Evolutionary conservation across 208 protist species (phyloP), one percentile per base, ranked within the genome.

Genomic region (Trypanosoma melophagium): DNA sequence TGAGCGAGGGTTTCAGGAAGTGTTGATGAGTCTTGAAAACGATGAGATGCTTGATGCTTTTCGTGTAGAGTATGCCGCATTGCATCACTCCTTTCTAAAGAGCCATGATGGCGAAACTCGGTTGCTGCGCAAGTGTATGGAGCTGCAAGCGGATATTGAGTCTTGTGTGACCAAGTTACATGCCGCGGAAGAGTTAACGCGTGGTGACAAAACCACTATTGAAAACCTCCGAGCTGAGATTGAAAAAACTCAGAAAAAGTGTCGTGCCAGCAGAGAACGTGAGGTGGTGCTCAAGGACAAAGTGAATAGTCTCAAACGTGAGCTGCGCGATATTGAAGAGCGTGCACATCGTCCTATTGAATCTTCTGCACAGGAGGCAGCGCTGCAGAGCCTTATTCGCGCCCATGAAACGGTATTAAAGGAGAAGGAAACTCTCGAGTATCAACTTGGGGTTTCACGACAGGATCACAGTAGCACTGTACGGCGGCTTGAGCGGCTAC

Each of bases 81-180:
- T 99, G 10, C 97, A 99, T 69, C 77, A 92, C 61, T 97, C 97
- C 13, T 86, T 99, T 21, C 82, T 98, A 41, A 97, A 98, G 79
- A 98, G 94, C 53, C 97, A 99, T 77, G 97, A 99, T 70, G 97
- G 88, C 51, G 98, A 99, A 77, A 97, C 98, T 70, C 83, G 96
- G 24, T 77, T 99, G 41, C 90, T 99, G 44, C 89, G 96, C 53
- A 98, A 98, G 78, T 98, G 97, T 70, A 44, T 83, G 0, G 94
- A 98, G 60, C 81, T 99, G 14, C 98, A 98, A 74, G 71, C 72
- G 16, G 95, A 99, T 69, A 98, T 99, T 61, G 77, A 98, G 19
- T 81, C 93, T 0, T 99, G 98, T 61, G 80, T 92, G 3, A 71
- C 88, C 16, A 99, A 99, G 82, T 90, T 98, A 21, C 83, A 96